phyloP scores from a whole-genome alignment of 1,139 yeast species.

The Arxiozyma heterogenica region DNA sequence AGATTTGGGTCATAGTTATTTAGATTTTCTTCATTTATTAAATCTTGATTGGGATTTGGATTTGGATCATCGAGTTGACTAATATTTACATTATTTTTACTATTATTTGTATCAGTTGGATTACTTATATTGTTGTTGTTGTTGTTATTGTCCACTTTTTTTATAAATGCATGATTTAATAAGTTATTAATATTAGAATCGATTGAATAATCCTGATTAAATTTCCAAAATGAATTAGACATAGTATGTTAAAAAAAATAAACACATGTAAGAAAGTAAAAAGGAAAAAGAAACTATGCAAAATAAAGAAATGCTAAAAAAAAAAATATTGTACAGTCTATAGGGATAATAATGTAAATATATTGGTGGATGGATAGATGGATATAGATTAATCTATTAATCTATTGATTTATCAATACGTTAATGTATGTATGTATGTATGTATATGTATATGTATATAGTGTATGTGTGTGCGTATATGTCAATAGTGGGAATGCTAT shows the following conservation, averaged over 20 bases:
- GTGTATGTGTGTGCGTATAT: neutral
- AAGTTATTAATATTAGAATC: conserved; percentile 63
- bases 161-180: conserved; percentile 35
- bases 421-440: too few relatives aligned
- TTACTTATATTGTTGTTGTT: neutral
- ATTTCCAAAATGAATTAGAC: conserved; percentile 77
- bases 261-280: neutral
- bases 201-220: conserved; percentile 70
- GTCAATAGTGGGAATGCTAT: neutral
- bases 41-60: conserved; percentile 10
- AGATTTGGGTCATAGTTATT: conserved; percentile 30
- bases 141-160: conserved; percentile 17
- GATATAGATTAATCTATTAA: too few relatives aligned
- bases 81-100: conserved; percentile 26
- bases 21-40: conserved; percentile 22
- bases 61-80: too few relatives aligned
- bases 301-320: neutral
- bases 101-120: conserved; percentile 4
- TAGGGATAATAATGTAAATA: too few relatives aligned
- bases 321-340: too few relatives aligned
- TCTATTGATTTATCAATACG: too few relatives aligned
- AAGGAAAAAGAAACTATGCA: neutral
- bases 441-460: neutral
- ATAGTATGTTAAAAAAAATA: conserved; percentile 2
- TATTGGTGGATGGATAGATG: too few relatives aligned